phyloP scores from a whole-genome alignment of 1,284 basidiomycete species.

The Polyporus tsugae region DNA sequence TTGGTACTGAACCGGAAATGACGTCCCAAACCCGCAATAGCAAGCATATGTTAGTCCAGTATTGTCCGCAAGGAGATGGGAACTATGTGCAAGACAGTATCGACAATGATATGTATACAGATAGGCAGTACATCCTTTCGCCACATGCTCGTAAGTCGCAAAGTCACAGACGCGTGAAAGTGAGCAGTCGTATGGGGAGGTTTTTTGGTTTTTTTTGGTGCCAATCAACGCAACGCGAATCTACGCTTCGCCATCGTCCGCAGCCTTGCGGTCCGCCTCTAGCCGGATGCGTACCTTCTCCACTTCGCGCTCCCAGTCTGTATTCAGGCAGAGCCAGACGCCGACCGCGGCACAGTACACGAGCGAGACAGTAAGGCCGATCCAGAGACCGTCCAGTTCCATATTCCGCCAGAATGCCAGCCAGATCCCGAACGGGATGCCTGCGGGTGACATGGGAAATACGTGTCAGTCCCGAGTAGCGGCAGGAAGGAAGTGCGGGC shows the following conservation, averaged over 20 bases:
- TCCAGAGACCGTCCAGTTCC: slow-evolving; percentile 70
- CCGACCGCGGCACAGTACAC: slow-evolving; percentile 60
- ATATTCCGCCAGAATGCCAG: slow-evolving; percentile 63
- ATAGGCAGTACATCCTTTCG: background rate
- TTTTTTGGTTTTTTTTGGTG: no score
- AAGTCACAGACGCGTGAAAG: no score
- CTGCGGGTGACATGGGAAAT: slow-evolving; percentile 32
- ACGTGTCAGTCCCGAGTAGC: background rate
- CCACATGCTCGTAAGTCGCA: no score
- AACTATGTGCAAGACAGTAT: no score
- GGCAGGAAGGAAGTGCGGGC: background rate
- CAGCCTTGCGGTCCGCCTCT: slow-evolving; percentile 35
- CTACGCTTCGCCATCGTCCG: slow-evolving; percentile 6
- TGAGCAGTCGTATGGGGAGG: no score
- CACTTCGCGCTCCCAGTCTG: slow-evolving; percentile 73
- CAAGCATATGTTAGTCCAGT: background rate
- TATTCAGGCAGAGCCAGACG: slow-evolving; percentile 56
- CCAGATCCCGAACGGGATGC: slow-evolving; percentile 72
- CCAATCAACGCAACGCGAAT: background rate
- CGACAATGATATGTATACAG: background rate
- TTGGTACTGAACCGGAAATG: no score
- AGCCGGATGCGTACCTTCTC: slow-evolving; percentile 62
- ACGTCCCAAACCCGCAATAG: no score
- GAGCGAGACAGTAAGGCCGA: slow-evolving; percentile 69
- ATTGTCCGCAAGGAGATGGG: background rate